Evolutionary conservation across 148 eudicot species (phyloP).

Genomic region (Chenopodium formosanum): DNA sequence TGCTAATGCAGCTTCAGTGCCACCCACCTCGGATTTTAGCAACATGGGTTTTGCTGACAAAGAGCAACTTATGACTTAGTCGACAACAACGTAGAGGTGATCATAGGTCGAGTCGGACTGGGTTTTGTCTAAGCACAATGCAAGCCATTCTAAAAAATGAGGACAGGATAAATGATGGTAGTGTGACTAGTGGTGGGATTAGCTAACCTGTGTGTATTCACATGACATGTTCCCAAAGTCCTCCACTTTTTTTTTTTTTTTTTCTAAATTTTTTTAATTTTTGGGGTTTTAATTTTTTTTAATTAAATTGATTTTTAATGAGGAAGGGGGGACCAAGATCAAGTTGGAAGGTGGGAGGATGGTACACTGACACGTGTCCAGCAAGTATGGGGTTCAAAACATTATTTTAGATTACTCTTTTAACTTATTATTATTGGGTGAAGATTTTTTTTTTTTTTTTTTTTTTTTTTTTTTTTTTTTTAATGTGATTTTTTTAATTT

Average conservation of each 20-base stretch:
- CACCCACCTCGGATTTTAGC: constrained; percentile 23
- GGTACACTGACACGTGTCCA: constrained; percentile 28
- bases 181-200: constrained; percentile 22
- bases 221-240: constrained; percentile 42
- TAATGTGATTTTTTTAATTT: background rate
- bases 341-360: constrained; percentile 9
- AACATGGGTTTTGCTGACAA: constrained; percentile 42
- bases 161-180: background rate
- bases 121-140: too few species aligned
- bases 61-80: constrained; percentile 40
- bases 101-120: background rate
- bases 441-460: background rate
- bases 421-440: background rate
- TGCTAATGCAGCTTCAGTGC: background rate
- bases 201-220: constrained; percentile 35
- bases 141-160: too few species aligned
- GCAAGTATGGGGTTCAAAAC: constrained; percentile 15
- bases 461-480: background rate
- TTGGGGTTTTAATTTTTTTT: background rate
- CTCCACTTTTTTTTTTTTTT: constrained; percentile 14
- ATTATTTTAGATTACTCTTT: constrained; percentile 1
- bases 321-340: constrained; percentile 14
- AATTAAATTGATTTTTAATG: constrained; percentile 10
- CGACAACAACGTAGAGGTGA: background rate
- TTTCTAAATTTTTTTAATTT: background rate